Base-by-base conservation (phyloP, 2,329 filamentous ascomycete species). In the Colletotrichum nymphaeae region DNA sequence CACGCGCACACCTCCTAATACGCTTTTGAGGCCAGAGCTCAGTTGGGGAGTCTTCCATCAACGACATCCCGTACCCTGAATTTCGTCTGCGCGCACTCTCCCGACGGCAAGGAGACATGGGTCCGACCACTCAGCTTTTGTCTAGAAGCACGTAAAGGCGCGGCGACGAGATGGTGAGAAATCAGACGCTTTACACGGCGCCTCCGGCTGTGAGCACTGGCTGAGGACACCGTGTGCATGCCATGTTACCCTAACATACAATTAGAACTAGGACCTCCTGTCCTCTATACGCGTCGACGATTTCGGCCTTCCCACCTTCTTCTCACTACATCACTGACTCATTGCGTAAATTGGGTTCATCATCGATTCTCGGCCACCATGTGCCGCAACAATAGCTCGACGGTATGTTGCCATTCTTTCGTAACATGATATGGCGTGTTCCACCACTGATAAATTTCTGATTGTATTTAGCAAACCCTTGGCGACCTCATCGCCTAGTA, bases 1-100 rank as follows among this genome's bases (percentile, higher is more conserved):
- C 73, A 35, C 70, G 62, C 66, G 57, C 62, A 16, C 65, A 69
- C 19, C 53, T 74, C 42, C 62, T 75, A 30, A 74, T 74, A 62
- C 56, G 66, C 19, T 32, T 57, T 11, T 66, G 35, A 24, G 69
- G 32, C 24, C 32, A 35, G 22, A 28, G 35, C 6, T 60, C 57
- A 28, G 63, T 22, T 37, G 53, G 52, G n/a, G 69, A 65, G 52
- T 62, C 53, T 26, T 26, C 19, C 62, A 66, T 74, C 53, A 63
- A 75, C 56, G 73, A 75, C 49, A n/a, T 75, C 24, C 24, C 24
- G 24, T 26, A 26, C 24, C 24, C 24, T 26, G 24, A 26, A 26
- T 26, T 4, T 26, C 24, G 24, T 26, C 24, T 26, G 24, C 24
- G 24, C 24, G 24, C 24, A 26, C 24, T 26, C 24, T 26, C 24